Percentiles rank a stretch among this genome's conserved stretches.
Conservation (phyloP, 768 basidiomycete species). For the Lepiota brunneoincarnata region DNA sequence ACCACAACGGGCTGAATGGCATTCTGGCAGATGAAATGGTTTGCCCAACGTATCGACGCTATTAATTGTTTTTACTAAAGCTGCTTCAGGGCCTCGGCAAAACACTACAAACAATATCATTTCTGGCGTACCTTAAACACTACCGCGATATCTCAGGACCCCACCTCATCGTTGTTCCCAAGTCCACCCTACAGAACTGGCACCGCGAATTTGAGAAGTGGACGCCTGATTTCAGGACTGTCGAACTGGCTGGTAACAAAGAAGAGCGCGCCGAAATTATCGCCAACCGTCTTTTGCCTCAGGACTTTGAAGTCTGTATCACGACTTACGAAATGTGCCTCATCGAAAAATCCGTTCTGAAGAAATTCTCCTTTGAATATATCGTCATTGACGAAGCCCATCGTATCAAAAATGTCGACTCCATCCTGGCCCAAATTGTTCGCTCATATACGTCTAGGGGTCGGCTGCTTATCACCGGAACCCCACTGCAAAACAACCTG, state of each 20-base stretch:
- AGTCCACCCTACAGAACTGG: conserved; percentile 98
- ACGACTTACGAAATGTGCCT: conserved; percentile 97
- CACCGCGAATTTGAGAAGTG: conserved; percentile 87
- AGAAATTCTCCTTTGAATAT: conserved; percentile 96
- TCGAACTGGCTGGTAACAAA: conserved; percentile 81
- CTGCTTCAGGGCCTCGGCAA: conserved; percentile 84
- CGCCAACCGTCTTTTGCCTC: conserved; percentile 71
- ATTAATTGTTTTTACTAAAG: neutral
- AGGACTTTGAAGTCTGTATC: conserved; percentile 91
- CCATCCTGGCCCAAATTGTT: conserved; percentile 92
- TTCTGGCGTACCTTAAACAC: conserved; percentile 92
- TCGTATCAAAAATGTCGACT: conserved; percentile 98
- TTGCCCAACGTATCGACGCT: conserved; percentile 14
- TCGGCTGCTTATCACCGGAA: conserved; percentile 92
- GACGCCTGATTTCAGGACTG: conserved; percentile 84
- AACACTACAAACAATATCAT: conserved; percentile 96
- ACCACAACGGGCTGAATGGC: conserved; percentile 95
- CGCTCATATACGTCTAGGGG: conserved; percentile 87
- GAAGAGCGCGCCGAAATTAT: conserved; percentile 88
- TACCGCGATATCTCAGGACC: conserved; percentile 74
- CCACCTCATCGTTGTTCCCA: conserved; percentile 97
- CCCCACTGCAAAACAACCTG: conserved; percentile 94
- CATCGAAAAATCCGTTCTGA: conserved; percentile 88
- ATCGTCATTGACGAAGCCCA: conserved; percentile 99
- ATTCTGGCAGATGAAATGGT: conserved; percentile 98